Conservation (phyloP, 2,329 filamentous ascomycete genomes). For the Alternaria postmessia region DNA sequence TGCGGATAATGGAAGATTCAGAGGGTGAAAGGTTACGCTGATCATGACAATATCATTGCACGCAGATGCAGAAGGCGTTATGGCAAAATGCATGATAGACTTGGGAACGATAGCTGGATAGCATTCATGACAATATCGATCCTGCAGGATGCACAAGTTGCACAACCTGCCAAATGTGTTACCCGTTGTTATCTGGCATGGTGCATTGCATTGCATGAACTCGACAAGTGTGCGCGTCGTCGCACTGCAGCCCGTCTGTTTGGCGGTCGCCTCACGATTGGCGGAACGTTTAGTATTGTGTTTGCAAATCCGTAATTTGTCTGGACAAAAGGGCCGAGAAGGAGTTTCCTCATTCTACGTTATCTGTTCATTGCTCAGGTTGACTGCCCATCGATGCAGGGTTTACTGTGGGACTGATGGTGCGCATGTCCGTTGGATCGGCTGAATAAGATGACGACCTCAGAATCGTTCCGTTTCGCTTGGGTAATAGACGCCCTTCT, state of each 20-base stretch:
- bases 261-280: constrained; percentile 5
- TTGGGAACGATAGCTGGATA: constrained; percentile 1
- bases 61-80: background rate
- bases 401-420: constrained; percentile 1
- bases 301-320: constrained; percentile 1
- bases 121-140: constrained; percentile 4
- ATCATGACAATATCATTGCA: background rate
- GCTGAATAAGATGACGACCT: constrained; percentile 4
- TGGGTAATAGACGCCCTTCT: constrained; percentile 1
- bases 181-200: constrained; percentile 3
- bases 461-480: constrained; percentile 1
- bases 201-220: constrained; percentile 13
- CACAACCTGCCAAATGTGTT: constrained; percentile 9
- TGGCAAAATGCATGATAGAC: constrained; percentile 6
- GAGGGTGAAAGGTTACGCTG: background rate
- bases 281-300: constrained; percentile 4
- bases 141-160: constrained; percentile 11
- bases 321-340: constrained; percentile 9
- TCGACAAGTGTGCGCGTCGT: constrained; percentile 1
- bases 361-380: constrained; percentile 4
- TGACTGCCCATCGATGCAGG: background rate
- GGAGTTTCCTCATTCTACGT: background rate
- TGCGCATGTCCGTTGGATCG: constrained; percentile 4
- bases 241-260: constrained; percentile 5
- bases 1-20: background rate